Conservation (phyloP, 176 grass and related monocot genomes). For the Phyllostachys edulis region DNA sequence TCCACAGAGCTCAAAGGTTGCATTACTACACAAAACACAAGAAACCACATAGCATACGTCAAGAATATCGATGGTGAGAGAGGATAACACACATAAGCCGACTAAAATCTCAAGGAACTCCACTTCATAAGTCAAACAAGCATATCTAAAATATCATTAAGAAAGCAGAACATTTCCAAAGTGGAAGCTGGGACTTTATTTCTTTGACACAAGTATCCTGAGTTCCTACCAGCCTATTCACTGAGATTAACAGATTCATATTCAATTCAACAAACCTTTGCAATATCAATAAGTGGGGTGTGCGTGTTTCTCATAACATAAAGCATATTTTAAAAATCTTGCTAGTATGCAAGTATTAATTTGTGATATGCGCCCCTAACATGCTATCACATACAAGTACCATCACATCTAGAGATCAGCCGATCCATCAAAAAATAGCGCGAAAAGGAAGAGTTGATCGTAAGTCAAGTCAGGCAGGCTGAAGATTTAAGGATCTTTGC, state of each 20-base stretch:
- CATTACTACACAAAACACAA: slow-evolving; percentile 68
- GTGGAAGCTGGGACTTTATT: not conserved
- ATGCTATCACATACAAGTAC: not conserved
- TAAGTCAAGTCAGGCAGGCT: not conserved
- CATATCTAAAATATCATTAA: not conserved
- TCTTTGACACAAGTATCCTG: not conserved
- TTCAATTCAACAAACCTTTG: not conserved
- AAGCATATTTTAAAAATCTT: slow-evolving; percentile 14
- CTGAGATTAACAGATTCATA: not conserved
- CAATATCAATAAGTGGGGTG: not conserved
- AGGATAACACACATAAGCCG: not conserved
- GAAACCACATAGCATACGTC: slow-evolving; percentile 24
- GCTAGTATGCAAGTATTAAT: not conserved
- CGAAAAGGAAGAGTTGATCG: not conserved
- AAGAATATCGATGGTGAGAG: slow-evolving; percentile 29
- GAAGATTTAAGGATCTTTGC: not conserved
- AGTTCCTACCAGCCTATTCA: slow-evolving; percentile 8
- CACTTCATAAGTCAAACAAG: slow-evolving; percentile 19
- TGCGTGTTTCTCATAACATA: not conserved
- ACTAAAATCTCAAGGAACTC: slow-evolving; percentile 2
- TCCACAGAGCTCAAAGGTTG: slow-evolving; percentile 65
- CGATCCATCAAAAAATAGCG: not conserved
- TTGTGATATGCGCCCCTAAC: not conserved
- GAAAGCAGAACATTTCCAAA: not conserved
- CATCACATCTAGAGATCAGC: not conserved